A percentile compares a stretch with the other conserved stretches of the same genome.
Evolutionary conservation across 352 stramenopile species (phyloP).

Genomic region (Elongisporangium prolatum): DNA sequence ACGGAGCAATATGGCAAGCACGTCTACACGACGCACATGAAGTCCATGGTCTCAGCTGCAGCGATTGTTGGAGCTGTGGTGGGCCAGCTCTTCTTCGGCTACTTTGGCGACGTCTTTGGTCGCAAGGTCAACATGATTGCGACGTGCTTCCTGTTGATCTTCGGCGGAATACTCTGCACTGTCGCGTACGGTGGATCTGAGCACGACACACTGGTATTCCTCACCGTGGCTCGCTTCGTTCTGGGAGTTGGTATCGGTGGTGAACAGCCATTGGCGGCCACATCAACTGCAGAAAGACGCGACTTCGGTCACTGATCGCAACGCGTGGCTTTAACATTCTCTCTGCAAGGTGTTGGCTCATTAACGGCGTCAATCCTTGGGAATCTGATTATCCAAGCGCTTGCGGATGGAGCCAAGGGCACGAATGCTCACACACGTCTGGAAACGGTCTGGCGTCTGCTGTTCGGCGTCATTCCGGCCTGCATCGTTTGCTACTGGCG

Average conservation of each 20-base stretch:
- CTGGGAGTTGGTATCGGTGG: slow-evolving; percentile 62
- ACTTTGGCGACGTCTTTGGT: slow-evolving; percentile 57
- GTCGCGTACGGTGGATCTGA: slow-evolving; percentile 37
- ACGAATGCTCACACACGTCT: slow-evolving; percentile 25
- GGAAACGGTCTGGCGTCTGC: slow-evolving; percentile 46
- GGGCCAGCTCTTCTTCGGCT: slow-evolving; percentile 53
- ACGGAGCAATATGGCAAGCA: slow-evolving; percentile 29
- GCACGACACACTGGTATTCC: slow-evolving; percentile 49
- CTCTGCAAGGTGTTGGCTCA: slow-evolving; percentile 29
- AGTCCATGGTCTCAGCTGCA: slow-evolving; percentile 52
- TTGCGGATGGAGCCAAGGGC: slow-evolving; percentile 20
- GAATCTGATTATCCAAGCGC: slow-evolving; percentile 25
- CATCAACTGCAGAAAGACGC: slow-evolving; percentile 51
- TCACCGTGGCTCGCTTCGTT: slow-evolving; percentile 51
- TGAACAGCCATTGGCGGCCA: slow-evolving; percentile 40
- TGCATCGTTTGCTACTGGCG: slow-evolving; percentile 48
- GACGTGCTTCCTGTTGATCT: slow-evolving; percentile 60
- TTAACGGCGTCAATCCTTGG: slow-evolving; percentile 26
- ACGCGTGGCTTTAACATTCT: slow-evolving; percentile 58
- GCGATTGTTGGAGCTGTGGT: slow-evolving; percentile 57
- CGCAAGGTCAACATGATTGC: slow-evolving; percentile 63
- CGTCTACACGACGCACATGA: slow-evolving; percentile 45
- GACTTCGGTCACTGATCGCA: slow-evolving; percentile 35
- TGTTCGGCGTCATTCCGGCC: slow-evolving; percentile 42
- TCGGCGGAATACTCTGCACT: slow-evolving; percentile 60